Percentiles rank a stretch among this genome's conserved stretches.
Evolutionary conservation across 257 asterid genomes (phyloP).

Genomic region (Solanum chilense): DNA sequence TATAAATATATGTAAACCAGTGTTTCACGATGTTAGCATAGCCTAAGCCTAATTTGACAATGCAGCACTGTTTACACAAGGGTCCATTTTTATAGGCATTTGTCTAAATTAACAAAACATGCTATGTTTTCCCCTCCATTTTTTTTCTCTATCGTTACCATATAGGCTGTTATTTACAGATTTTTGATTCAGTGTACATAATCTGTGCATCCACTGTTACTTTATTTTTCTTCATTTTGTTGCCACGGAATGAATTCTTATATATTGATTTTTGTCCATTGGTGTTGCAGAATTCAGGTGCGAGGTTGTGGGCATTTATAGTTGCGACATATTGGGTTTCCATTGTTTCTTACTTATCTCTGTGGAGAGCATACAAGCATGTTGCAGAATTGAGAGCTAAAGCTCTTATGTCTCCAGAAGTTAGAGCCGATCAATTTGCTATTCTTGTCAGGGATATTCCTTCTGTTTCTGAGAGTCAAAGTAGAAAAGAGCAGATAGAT

Average conservation of each 20-base stretch:
- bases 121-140: background rate
- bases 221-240: background rate
- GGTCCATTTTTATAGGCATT: background rate
- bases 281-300: constrained; percentile 35
- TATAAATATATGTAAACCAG: background rate
- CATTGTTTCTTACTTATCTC: constrained; percentile 42
- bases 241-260: background rate
- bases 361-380: constrained; percentile 82
- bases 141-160: background rate
- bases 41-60: background rate
- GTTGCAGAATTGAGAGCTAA: constrained; percentile 54
- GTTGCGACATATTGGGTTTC: constrained; percentile 61
- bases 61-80: background rate
- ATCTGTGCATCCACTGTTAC: background rate
- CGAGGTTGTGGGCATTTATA: constrained; percentile 70
- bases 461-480: constrained; percentile 33
- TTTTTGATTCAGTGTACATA: background rate
- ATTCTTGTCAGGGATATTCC: constrained; percentile 83
- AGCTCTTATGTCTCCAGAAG: constrained; percentile 70
- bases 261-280: background rate
- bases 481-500: constrained; percentile 80
- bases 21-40: background rate
- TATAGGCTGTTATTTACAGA: background rate
- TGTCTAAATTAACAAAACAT: too few species aligned
- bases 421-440: constrained; percentile 65